Base-by-base conservation (phyloP, 2,329 filamentous ascomycete genomes). In the Colletotrichum lini region DNA sequence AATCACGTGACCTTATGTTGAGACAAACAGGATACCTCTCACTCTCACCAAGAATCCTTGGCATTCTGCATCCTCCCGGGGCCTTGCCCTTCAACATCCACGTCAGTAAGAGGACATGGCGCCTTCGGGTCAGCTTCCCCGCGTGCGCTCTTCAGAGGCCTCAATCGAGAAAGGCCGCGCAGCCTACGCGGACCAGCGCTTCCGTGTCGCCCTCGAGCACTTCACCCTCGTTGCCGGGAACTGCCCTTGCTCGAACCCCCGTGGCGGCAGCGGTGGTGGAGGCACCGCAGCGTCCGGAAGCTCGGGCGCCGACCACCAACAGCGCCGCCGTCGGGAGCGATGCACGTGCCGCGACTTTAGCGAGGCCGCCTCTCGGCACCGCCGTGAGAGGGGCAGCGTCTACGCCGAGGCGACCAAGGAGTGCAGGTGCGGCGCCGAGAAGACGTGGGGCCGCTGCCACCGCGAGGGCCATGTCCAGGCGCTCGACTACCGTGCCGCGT, bases 371-470 rank as follows among this genome's bases (percentile, higher is more conserved):
- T 79, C 82, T 53, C 76, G 77, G 30, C 76, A 81, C 13, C 80
- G 78, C 3, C 65, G 62, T 1, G 75, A 79, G 40, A 76, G 77
- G 40, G 79, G 78, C 13, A 81, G 80, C n/a, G 80, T 84, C 30
- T 84, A 83, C 72, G 75, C 81, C 3, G 83, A 84, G 73, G 82
- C 82, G 57, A 83, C 83, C 79, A 80, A 81, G 64, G 80, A 77
- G 12, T 84, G 83, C 74, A 75, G 67, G 4, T 84, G 83, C 67
- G 63, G 70, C 3, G 80, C 81, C 7, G 78, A 80, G 15, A 80
- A 77, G 53, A 80, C 73, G 2, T 84, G 83, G 70, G 79, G 78
- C 63, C 82, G 83, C 66, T 85, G 83, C 57, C 78, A 81, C 64
- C 79, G 82, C 16, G 64, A 67, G 2, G 56, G 79, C 10, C 83